Conservation (phyloP, 2,329 filamentous ascomycete species). For the Diaporthe aspalathi region DNA sequence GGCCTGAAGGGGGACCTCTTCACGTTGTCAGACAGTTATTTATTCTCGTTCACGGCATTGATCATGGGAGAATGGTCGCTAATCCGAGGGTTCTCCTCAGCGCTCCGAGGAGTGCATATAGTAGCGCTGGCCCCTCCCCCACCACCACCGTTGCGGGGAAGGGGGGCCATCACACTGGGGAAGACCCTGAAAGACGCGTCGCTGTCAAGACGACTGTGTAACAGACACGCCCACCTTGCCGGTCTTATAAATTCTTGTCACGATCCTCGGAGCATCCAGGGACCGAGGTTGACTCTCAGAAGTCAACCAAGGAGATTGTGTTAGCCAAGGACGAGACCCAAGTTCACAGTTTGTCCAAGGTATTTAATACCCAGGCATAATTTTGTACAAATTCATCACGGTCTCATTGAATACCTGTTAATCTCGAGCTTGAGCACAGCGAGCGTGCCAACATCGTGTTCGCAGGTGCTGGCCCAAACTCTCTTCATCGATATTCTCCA, state of each 20-base stretch:
- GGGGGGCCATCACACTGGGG: neutral
- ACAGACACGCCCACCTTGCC: neutral
- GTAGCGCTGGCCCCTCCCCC: slow-evolving; percentile 16
- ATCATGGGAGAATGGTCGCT: neutral
- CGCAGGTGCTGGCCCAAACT: neutral
- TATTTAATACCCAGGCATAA: neutral
- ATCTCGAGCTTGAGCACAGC: neutral
- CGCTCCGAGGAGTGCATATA: slow-evolving; percentile 10
- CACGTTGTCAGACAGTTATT: neutral
- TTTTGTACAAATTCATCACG: neutral
- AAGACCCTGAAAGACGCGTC: slow-evolving; percentile 13
- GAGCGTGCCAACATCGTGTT: neutral
- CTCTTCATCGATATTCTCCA: neutral
- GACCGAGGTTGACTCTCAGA: neutral
- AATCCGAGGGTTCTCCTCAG: slow-evolving; percentile 8
- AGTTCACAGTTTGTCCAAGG: neutral
- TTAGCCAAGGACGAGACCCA: neutral
- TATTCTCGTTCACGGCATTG: neutral
- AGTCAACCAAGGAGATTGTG: neutral
- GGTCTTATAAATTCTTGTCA: slow-evolving; percentile 7
- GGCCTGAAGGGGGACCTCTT: too few species aligned
- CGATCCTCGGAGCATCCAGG: neutral
- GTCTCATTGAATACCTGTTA: neutral
- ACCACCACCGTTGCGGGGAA: slow-evolving; percentile 16
- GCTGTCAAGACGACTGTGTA: neutral